Percentiles rank a stretch among this genome's conserved stretches.
Evolutionary conservation across 768 basidiomycete genomes (phyloP).

Genomic region (Amanita muscaria): DNA sequence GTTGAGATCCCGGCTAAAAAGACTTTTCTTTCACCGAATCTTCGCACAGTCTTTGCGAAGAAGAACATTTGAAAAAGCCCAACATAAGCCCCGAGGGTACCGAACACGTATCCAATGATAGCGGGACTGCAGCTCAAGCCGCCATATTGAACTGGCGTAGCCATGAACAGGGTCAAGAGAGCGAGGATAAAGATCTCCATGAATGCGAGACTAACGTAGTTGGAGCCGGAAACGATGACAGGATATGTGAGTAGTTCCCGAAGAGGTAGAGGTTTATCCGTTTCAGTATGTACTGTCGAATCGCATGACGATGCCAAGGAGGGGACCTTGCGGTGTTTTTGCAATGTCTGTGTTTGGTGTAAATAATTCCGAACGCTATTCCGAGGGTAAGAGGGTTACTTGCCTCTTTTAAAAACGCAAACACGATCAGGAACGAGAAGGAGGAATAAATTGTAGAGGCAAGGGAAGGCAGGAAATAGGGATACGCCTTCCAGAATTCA

Average conservation of each 20-base stretch:
- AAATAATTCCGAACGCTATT: neutral
- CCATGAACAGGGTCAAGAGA: constrained; percentile 59
- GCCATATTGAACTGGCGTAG: constrained; percentile 58
- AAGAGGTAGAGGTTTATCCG: constrained; percentile 29
- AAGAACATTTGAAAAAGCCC: constrained; percentile 33
- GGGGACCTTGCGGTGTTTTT: neutral
- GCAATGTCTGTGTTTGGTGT: neutral
- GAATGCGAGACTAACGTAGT: constrained; percentile 53
- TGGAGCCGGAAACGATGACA: constrained; percentile 58
- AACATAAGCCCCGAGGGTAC: constrained; percentile 29
- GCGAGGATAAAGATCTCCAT: constrained; percentile 41
- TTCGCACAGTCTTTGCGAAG: constrained; percentile 30
- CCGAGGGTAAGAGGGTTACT: constrained; percentile 3
- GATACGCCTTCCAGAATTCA: constrained; percentile 54
- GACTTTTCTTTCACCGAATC: constrained; percentile 32
- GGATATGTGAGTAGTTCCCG: constrained; percentile 37
- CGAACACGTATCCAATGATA: constrained; percentile 51
- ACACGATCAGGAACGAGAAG: constrained; percentile 24
- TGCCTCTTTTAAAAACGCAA: constrained; percentile 37
- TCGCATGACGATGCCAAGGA: neutral
- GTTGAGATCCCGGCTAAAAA: constrained; percentile 21
- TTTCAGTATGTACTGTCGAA: neutral
- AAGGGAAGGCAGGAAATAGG: constrained; percentile 68
- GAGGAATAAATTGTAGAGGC: constrained; percentile 28
- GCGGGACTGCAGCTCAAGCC: constrained; percentile 56